A percentile compares a stretch with the other conserved stretches of the same genome.
Evolutionary conservation across 108 stramenopile species (phyloP).

Genomic region (Asterionellopsis glacialis): DNA sequence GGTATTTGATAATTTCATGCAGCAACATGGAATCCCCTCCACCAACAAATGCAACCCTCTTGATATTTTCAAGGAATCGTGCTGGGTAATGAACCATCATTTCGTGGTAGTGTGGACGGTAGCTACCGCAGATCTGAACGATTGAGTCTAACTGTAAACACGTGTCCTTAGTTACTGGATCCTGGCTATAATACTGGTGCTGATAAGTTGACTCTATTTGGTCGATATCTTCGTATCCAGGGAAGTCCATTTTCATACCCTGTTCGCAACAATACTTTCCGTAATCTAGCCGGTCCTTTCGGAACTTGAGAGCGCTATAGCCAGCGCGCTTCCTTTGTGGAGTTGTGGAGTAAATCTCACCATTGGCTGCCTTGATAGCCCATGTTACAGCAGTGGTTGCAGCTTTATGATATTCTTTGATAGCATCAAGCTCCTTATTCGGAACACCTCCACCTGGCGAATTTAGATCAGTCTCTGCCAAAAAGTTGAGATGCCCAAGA

Average conservation of each 20-base stretch:
- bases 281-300: too few relatives aligned
- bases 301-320: too few relatives aligned
- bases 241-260: constrained; percentile 1
- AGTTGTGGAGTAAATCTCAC: too few relatives aligned
- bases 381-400: constrained; percentile 28
- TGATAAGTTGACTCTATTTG: constrained; percentile 35
- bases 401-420: not conserved
- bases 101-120: constrained; percentile 87
- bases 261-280: constrained; percentile 13
- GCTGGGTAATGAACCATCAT: constrained; percentile 74
- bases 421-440: not conserved
- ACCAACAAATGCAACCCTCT: constrained; percentile 71
- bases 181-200: constrained; percentile 16
- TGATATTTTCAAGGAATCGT: constrained; percentile 54
- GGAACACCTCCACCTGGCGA: not conserved
- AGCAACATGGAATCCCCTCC: constrained; percentile 87
- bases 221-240: constrained; percentile 10
- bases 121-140: constrained; percentile 68
- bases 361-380: constrained; percentile 9
- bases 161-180: constrained; percentile 37
- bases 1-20: constrained; percentile 80
- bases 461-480: not conserved
- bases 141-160: constrained; percentile 70
- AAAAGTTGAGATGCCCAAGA: not conserved
- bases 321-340: too few relatives aligned